Evolutionary conservation across 768 basidiomycete species (phyloP).

Genomic region (Cystobasidium ongulense): DNA sequence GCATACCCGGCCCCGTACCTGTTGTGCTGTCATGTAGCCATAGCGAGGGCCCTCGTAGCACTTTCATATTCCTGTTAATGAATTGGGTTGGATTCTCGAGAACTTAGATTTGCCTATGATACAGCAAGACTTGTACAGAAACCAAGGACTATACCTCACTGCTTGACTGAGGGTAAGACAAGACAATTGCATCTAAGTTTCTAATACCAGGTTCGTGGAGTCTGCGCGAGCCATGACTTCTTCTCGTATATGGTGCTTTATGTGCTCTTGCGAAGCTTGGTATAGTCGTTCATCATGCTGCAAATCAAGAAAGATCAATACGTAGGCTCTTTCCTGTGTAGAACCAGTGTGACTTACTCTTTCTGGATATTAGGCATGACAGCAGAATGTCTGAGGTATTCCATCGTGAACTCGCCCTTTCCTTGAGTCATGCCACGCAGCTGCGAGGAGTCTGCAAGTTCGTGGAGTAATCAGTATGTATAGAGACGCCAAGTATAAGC

Average conservation of each 20-base stretch:
- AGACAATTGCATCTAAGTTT: too few relatives aligned
- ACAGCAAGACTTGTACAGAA: too few relatives aligned
- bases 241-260: not conserved
- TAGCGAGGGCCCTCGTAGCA: too few relatives aligned
- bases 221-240: not conserved
- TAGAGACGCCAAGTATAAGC: not conserved
- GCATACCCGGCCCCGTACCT: not conserved
- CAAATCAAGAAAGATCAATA: too few relatives aligned
- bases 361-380: conserved; percentile 78
- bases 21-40: not conserved
- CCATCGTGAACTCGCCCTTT: conserved; percentile 58
- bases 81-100: too few relatives aligned
- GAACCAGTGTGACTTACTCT: conserved; percentile 48
- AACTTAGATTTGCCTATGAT: too few relatives aligned
- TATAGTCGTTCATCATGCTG: conserved; percentile 29
- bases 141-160: too few relatives aligned
- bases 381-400: conserved; percentile 64
- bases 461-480: not conserved
- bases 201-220: too few relatives aligned
- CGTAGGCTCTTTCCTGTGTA: too few relatives aligned
- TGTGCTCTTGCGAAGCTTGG: conserved; percentile 19
- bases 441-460: conserved; percentile 72
- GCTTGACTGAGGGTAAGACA: too few relatives aligned
- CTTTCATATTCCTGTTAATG: too few relatives aligned
- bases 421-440: conserved; percentile 91